phyloP scores from a whole-genome alignment of 1,139 yeast species.

The Hansenula sp. region DNA sequence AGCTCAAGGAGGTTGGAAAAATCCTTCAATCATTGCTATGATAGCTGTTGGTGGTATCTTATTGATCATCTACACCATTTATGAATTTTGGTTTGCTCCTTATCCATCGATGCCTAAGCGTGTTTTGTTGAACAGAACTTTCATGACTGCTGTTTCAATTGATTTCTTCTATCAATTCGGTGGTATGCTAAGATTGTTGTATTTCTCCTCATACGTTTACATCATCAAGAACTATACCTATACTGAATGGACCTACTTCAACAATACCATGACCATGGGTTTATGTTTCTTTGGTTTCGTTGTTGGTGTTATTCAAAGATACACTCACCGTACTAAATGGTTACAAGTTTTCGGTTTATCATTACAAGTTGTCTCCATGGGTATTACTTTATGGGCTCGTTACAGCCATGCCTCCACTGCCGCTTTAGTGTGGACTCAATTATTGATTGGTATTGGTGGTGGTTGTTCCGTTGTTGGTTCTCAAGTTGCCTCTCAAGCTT shows the following conservation, averaged over 20 bases:
- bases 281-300: constrained; percentile 33
- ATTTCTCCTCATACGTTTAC: constrained; percentile 27
- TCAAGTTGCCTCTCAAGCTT: constrained; percentile 32
- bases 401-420: constrained; percentile 20
- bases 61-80: constrained; percentile 25
- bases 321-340: constrained; percentile 30
- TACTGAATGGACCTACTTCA: constrained; percentile 31
- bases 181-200: constrained; percentile 21
- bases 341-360: constrained; percentile 28
- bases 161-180: constrained; percentile 29
- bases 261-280: constrained; percentile 31
- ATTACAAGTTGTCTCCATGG: constrained; percentile 29
- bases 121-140: constrained; percentile 31
- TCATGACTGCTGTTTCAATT: constrained; percentile 28
- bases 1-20: constrained; percentile 30
- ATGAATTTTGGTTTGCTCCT: constrained; percentile 29
- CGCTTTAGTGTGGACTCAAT: constrained; percentile 24
- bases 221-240: constrained; percentile 27
- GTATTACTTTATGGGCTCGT: constrained; percentile 26
- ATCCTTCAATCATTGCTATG: constrained; percentile 38
- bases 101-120: constrained; percentile 34
- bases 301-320: constrained; percentile 29
- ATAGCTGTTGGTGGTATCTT: constrained; percentile 31
- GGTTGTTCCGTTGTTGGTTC: constrained; percentile 31
- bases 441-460: constrained; percentile 29